Evolutionary conservation across 306 rosid species (phyloP).

Genomic region (Dalbergia cochinchinensis): DNA sequence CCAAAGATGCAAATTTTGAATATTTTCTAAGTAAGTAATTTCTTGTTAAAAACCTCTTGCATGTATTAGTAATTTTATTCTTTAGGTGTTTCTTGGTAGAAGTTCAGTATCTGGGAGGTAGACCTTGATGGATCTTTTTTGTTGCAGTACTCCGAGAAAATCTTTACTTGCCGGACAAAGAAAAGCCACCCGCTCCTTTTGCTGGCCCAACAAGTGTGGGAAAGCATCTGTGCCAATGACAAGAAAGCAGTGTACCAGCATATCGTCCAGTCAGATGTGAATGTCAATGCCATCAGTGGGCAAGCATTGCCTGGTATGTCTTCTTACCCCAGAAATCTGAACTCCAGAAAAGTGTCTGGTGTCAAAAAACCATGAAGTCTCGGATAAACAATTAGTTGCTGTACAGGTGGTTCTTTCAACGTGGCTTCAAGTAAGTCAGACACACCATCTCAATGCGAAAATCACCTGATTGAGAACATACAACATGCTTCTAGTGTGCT

Average conservation of each 20-base stretch:
- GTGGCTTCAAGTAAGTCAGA: conserved; percentile 50
- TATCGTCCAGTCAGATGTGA: conserved; percentile 62
- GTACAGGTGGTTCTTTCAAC: conserved; percentile 55
- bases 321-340: conserved; percentile 32
- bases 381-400: conserved; percentile 24
- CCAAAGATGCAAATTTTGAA: too few species aligned
- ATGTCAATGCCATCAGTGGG: conserved; percentile 53
- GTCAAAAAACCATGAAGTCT: conserved; percentile 26
- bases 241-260: conserved; percentile 71
- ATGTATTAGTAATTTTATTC: conserved; percentile 35
- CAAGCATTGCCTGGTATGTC: conserved; percentile 59
- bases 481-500: conserved; percentile 64
- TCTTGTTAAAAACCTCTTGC: conserved; percentile 25
- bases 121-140: conserved; percentile 41
- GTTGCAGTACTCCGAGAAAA: conserved; percentile 78
- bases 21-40: background rate
- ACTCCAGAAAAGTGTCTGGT: conserved; percentile 33
- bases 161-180: conserved; percentile 56
- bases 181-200: conserved; percentile 39
- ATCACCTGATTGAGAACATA: conserved; percentile 48
- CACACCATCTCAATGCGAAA: conserved; percentile 48
- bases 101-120: conserved; percentile 39
- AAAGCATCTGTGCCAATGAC: conserved; percentile 71
- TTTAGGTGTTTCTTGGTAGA: conserved; percentile 27
- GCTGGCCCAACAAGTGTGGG: conserved; percentile 60